A percentile compares a stretch with the other conserved stretches of the same genome.
phyloP scores from a whole-genome alignment of 106 monocot species.

The Vanilla planifolia region DNA sequence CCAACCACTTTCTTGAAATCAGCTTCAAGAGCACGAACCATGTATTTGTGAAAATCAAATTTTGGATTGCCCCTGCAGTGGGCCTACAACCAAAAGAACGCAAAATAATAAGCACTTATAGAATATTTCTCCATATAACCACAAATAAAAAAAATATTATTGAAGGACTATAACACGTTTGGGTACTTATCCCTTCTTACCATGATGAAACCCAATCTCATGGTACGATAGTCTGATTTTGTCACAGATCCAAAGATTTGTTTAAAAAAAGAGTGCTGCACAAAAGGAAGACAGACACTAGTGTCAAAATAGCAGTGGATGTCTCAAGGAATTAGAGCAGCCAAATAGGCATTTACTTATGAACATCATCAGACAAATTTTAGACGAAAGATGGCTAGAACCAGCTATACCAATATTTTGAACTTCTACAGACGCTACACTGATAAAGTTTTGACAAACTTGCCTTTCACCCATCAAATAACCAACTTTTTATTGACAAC shows the following conservation, averaged over 20 bases:
- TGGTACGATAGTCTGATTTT: constrained; percentile 68
- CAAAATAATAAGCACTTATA: background rate
- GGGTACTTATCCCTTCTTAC: constrained; percentile 22
- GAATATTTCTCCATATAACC: background rate
- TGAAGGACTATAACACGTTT: background rate
- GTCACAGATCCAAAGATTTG: constrained; percentile 88
- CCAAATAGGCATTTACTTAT: background rate
- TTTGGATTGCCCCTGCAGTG: constrained; percentile 47
- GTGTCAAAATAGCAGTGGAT: background rate
- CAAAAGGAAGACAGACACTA: constrained; percentile 9
- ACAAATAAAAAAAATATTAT: background rate
- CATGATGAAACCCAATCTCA: constrained; percentile 82
- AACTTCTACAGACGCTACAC: no score
- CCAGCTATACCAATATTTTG: background rate
- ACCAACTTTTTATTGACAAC: no score
- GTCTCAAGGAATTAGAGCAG: background rate
- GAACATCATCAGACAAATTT: no score
- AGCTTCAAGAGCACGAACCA: constrained; percentile 57
- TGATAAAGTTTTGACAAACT: no score
- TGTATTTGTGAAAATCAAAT: constrained; percentile 64
- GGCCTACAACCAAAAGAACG: constrained; percentile 16
- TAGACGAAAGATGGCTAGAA: background rate
- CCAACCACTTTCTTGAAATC: constrained; percentile 73
- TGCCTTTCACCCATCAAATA: no score
- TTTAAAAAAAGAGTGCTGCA: constrained; percentile 81